These are phyloP conservation scores for Epichloe aotearoae DNA, from an alignment of 2,329 filamentous ascomycete species.

Conservation along the genomic window DNA sequence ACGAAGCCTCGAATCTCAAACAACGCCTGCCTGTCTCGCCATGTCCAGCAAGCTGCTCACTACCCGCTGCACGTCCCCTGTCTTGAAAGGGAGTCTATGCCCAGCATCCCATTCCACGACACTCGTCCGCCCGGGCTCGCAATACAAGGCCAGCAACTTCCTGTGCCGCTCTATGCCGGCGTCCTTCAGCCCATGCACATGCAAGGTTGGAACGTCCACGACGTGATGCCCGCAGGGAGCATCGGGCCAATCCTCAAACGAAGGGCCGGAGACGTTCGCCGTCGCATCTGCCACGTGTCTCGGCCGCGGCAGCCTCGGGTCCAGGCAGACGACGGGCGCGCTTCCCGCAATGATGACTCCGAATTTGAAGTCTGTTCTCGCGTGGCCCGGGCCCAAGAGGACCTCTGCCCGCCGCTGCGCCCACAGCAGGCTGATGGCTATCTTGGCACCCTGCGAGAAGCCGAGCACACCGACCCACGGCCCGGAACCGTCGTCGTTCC, in stretches of 20 bases:
- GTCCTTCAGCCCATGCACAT: slow-evolving; percentile 41
- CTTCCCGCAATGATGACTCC: slow-evolving; percentile 23
- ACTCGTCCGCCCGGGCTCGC: slow-evolving; percentile 35
- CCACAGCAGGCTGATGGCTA: slow-evolving; percentile 45
- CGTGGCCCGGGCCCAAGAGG: background rate
- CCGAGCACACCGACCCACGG: slow-evolving; percentile 48
- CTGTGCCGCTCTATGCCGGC: slow-evolving; percentile 40
- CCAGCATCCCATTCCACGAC: slow-evolving; percentile 62
- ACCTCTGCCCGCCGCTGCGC: slow-evolving; percentile 35
- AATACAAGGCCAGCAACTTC: slow-evolving; percentile 44
- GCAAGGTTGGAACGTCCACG: slow-evolving; percentile 20
- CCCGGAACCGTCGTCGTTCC: slow-evolving; percentile 34
- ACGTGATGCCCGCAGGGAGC: slow-evolving; percentile 28
- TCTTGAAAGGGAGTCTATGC: slow-evolving; percentile 59
- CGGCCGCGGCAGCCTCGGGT: slow-evolving; percentile 36
- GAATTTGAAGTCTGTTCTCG: slow-evolving; percentile 17
- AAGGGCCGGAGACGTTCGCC: slow-evolving; percentile 10
- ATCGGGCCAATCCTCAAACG: slow-evolving; percentile 28
- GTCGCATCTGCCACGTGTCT: slow-evolving; percentile 24
- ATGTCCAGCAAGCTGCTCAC: slow-evolving; percentile 14
- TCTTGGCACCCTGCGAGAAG: slow-evolving; percentile 54
- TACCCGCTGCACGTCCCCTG: slow-evolving; percentile 43
- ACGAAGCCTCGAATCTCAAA: background rate
- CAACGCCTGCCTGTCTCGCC: slow-evolving; percentile 7
- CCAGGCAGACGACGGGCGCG: slow-evolving; percentile 18